Base-by-base conservation (phyloP, 2,329 filamentous ascomycete genomes). In the Bipolaris bicolor region DNA sequence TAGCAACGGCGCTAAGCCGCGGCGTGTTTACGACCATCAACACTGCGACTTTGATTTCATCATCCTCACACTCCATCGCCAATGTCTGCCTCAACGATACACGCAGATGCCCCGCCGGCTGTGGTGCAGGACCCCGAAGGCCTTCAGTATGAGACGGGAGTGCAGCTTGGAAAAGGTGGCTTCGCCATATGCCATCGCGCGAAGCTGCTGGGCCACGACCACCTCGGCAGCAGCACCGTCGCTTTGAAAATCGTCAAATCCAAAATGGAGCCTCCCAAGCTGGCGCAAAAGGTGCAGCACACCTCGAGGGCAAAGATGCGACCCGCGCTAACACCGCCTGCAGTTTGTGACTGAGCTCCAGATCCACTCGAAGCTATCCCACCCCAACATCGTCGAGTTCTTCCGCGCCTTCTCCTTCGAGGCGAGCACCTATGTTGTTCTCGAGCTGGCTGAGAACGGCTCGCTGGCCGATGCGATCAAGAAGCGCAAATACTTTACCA, bases 391-490 rank as follows among this genome's bases (percentile, higher is more conserved):
- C 64, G 95, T 99, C 62, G 90, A 94, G 68, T 99, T 99, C 76
- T 87, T 96, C 70, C 88, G 94, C 67, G 95, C 95, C 33, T 99
- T 99, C 74, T 90, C 93, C 11, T 96, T 93, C 76, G 84, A 92
- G 64, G 88, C 86, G 63, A 93, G 89, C 75, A 98, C 95, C 56
- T 99, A 96, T 70, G 90, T 99, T 47, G 90, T 98, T 45, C 84
- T 99, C 26, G 94, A 99, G 75, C 82, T 99, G 43, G 99, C 95
- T 76, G 89, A 92, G 51, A 98, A 98, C 73, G 95, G 95, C 44
- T 97, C 93, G 18, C 85, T 99, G 16, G 97, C 97, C 87, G 95
- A 98, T 74, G 96, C 97, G 88, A 91, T 98, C 62, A 96, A 96
- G 80, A 91, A 90, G 70, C 86, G 95, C 67, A 95, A 91, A 74